Evolutionary conservation across 2,329 filamentous ascomycete species (phyloP).

Genomic region (Colletotrichum coccodes): DNA sequence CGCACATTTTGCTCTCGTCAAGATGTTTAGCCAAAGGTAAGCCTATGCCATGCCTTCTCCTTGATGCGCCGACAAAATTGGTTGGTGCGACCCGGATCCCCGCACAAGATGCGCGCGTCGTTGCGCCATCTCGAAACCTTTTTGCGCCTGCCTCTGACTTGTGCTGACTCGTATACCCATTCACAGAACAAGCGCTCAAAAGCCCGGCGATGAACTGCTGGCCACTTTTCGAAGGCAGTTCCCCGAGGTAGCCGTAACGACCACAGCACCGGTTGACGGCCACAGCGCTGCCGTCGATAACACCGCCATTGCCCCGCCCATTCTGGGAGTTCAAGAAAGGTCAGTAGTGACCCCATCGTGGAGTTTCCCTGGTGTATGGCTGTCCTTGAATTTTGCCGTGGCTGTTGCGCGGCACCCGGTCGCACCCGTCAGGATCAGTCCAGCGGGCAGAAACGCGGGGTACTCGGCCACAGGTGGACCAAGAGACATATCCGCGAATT

Average conservation of each 20-base stretch:
- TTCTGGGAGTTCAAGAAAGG: constrained; percentile 30
- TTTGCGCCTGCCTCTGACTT: constrained; percentile 14
- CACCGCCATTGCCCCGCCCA: constrained; percentile 16
- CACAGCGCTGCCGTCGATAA: constrained; percentile 45
- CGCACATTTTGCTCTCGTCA: constrained; percentile 16
- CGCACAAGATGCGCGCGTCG: constrained; percentile 12
- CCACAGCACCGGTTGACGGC: constrained; percentile 54
- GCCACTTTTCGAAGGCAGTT: constrained; percentile 87
- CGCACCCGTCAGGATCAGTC: constrained; percentile 6
- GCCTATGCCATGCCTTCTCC: constrained; percentile 27
- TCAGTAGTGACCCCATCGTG: constrained; percentile 10
- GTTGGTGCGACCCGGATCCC: constrained; percentile 21
- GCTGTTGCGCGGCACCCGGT: background rate
- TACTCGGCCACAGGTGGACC: constrained; percentile 8
- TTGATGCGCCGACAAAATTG: constrained; percentile 30
- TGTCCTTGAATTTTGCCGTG: background rate
- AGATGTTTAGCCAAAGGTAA: constrained; percentile 49
- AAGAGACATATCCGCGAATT: background rate
- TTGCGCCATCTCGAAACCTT: constrained; percentile 22
- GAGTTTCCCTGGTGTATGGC: background rate
- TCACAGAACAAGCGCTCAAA: constrained; percentile 79
- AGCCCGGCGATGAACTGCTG: constrained; percentile 86
- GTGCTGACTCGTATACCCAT: constrained; percentile 23
- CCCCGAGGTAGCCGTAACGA: constrained; percentile 73
- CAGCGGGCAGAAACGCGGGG: constrained; percentile 27